Evolutionary conservation across 495 filamentous ascomycete genomes (phyloP).

Genomic region (Neurospora terricola): DNA sequence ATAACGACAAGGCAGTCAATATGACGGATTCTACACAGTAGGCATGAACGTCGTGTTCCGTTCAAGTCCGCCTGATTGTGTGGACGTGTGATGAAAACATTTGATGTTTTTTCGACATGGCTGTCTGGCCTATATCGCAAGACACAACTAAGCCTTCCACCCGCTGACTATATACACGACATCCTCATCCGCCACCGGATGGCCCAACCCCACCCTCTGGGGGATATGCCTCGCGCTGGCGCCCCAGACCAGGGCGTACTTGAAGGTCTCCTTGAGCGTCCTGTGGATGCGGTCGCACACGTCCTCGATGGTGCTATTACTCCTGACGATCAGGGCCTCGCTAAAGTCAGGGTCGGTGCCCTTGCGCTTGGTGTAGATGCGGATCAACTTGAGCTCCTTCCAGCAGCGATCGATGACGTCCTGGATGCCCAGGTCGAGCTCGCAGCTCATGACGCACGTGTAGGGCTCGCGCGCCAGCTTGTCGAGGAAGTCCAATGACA

Average conservation of each 20-base stretch:
- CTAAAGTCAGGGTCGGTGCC: slow-evolving; percentile 83
- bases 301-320: slow-evolving; percentile 83
- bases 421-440: slow-evolving; percentile 91
- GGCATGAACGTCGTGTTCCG: background rate
- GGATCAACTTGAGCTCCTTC: slow-evolving; percentile 84
- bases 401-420: slow-evolving; percentile 94
- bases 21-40: background rate
- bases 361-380: slow-evolving; percentile 95
- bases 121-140: background rate
- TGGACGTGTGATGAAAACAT: background rate
- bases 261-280: slow-evolving; percentile 94
- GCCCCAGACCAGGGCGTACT: slow-evolving; percentile 97
- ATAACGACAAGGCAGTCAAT: background rate
- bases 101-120: background rate
- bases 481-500: slow-evolving; percentile 89
- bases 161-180: slow-evolving; percentile 93
- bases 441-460: slow-evolving; percentile 96
- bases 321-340: slow-evolving; percentile 89
- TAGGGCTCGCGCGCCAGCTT: slow-evolving; percentile 83
- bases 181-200: slow-evolving; percentile 89
- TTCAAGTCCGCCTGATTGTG: background rate
- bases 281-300: slow-evolving; percentile 95
- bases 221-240: slow-evolving; percentile 90
- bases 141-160: slow-evolving; percentile 41
- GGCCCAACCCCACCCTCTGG: slow-evolving; percentile 81